These are phyloP conservation scores for Ettlia oleoabundans DNA, from an alignment of 139 green algal genomes.

Conservation along the genomic window DNA sequence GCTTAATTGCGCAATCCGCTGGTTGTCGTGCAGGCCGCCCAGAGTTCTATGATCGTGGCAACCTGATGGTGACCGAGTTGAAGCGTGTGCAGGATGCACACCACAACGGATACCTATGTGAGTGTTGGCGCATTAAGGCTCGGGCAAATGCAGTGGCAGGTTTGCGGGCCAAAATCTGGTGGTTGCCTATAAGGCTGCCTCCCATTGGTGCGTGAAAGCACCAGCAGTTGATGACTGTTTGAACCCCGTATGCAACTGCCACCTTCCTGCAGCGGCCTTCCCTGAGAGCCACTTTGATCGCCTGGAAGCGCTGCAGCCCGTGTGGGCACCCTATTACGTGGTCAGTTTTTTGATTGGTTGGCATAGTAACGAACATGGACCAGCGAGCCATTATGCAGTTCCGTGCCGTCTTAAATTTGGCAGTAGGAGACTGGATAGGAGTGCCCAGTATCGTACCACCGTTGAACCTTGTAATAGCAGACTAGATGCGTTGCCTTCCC, in stretches of 20 bases:
- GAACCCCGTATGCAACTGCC: neutral
- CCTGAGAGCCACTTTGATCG: slow-evolving; percentile 66
- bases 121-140: neutral
- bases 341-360: neutral
- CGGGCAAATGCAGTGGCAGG: no score
- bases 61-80: slow-evolving; percentile 39
- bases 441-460: no score
- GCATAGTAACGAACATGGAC: neutral
- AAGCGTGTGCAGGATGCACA: slow-evolving; percentile 28
- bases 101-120: slow-evolving; percentile 62
- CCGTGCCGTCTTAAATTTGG: no score
- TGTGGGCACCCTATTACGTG: slow-evolving; percentile 76
- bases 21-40: slow-evolving; percentile 2
- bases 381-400: no score
- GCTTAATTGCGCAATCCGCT: neutral
- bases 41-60: neutral
- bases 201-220: neutral
- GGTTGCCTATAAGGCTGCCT: neutral
- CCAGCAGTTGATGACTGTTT: neutral
- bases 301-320: slow-evolving; percentile 58
- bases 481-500: no score
- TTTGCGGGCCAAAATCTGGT: neutral
- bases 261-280: slow-evolving; percentile 59
- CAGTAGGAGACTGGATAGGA: no score
- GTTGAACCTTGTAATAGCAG: no score